Conservation (phyloP, 108 stramenopile genomes). For the Craspedostauros australis region DNA sequence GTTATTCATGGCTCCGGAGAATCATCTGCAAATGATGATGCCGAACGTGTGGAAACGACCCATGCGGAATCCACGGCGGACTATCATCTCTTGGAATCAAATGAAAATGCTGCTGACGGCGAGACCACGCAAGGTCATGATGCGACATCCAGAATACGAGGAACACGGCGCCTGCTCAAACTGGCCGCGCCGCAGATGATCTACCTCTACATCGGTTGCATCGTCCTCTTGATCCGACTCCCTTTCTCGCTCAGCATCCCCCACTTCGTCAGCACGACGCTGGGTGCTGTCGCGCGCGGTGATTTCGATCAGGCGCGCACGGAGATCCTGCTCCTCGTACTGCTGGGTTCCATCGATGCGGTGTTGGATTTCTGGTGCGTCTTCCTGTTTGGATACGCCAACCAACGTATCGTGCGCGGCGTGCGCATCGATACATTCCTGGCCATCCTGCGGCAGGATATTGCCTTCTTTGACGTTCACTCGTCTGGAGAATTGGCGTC, state of each 20-base stretch:
- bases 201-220: constrained; percentile 75
- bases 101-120: no score
- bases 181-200: constrained; percentile 67
- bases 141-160: constrained; percentile 53
- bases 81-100: no score
- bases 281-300: constrained; percentile 57
- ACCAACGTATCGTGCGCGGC: constrained; percentile 72
- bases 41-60: neutral
- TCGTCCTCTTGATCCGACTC: constrained; percentile 74
- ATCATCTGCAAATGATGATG: neutral
- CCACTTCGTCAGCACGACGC: constrained; percentile 77
- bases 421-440: constrained; percentile 70
- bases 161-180: constrained; percentile 66
- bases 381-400: constrained; percentile 84
- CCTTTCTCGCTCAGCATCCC: constrained; percentile 83
- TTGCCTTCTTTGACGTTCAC: constrained; percentile 71
- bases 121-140: neutral
- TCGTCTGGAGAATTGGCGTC: constrained; percentile 74
- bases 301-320: constrained; percentile 58
- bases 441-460: constrained; percentile 67
- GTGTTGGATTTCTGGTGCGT: constrained; percentile 87
- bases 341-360: constrained; percentile 73
- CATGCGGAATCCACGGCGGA: neutral
- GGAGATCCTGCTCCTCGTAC: constrained; percentile 68
- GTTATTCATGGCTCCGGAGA: no score